Base-by-base conservation (phyloP, 2,329 filamentous ascomycete species). In the Podosphaera xanthii region DNA sequence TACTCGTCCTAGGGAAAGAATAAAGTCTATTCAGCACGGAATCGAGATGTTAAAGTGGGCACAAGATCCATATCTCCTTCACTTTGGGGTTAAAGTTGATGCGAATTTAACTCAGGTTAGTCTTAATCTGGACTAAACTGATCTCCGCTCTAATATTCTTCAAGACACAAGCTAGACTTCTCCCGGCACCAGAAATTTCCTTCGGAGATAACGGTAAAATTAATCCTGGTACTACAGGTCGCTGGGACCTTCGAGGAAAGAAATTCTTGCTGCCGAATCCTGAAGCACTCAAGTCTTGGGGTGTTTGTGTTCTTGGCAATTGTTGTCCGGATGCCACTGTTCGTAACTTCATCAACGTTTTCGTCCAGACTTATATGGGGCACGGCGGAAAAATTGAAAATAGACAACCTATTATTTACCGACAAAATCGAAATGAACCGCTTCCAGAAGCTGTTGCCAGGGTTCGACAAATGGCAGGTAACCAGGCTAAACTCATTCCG, bases 211-310 rank as follows among this genome's bases (percentile, higher is more conserved):
- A 52, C 10, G 54, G 55, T 12, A 72, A 73, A 22, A 72, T 75
- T 4, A 80, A 83, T 59, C 86, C 87, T 1, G 77, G 79, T 30
- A 78, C 77, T 22, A 70, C 72, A 36, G 92, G 91, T 40, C 83
- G 88, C 33, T 98, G 92, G 92, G 87, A 94, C 69, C 75, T 97
- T 9, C 82, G 87, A 48, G 82, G 82, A 36, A 88, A 87, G 71
- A 83, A 84, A 69, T 96, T 96, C 69, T 75, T 83, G 10, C 72
- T 74, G 58, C 71, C 78, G 2, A 92, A 94, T 67, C 64, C 71
- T 0, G 70, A 73, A 0, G 76, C 79, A 0, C 75, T 97, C 5
- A 75, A 74, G 57, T 78, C 77, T 31, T 98, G 91, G 90, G 87
- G 82, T 4, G 76, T 96, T 34, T 78, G 86, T 56, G 75, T 82